Evolutionary conservation across 2,329 filamentous ascomycete species (phyloP), one percentile per base, ranked within the genome.

Genomic region (Chrysoporthe puriensis): DNA sequence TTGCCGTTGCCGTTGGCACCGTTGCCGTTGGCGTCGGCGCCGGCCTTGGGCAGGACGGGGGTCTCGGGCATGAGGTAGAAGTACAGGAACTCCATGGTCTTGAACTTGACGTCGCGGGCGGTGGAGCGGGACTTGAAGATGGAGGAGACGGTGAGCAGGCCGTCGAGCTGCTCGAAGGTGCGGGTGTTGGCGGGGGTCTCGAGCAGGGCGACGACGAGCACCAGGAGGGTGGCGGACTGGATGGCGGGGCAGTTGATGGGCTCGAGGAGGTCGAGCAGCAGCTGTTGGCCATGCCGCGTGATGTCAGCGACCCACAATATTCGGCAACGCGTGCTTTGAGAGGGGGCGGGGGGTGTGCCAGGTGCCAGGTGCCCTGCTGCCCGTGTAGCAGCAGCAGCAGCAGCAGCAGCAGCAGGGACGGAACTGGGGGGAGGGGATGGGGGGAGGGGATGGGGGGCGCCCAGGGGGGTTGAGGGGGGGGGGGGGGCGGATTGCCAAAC

Each of bases 51-150:
- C 70, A 86, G 85, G 26, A 85, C 82, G 57, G 85, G 89, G 0
- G 87, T 88, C 80, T 99, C 96, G 62, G 95, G 94, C 91, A 98
- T 97, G 73, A 99, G 90, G 79, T 98, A 99, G 80, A 98, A 98
- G 83, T 98, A 98, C 63, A 99, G 82, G 77, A 98, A 98, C 79
- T 98, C 96, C 73, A 97, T 90, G n/a, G 97, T 88, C 79, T 97
- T 96, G 76, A 97, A 87, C 82, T 97, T 97, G 72, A 98, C 94
- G 74, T 95, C 92, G 70, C 93, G 89, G 34, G 89, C 89, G 3
- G 95, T 97, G 72, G 90, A 88, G 69, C 93, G 90, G 71, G 91
- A 92, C 79, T 96, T 97, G 87, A 98, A 97, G 62, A 98, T 86
- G 11, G 92, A 95, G 1, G 95, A 97, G 58, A 98, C 89, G 1